Percentiles rank a stretch among this genome's conserved stretches.
phyloP scores from a whole-genome alignment of 495 filamentous ascomycete species.

The Ascodesmis nigricans region DNA sequence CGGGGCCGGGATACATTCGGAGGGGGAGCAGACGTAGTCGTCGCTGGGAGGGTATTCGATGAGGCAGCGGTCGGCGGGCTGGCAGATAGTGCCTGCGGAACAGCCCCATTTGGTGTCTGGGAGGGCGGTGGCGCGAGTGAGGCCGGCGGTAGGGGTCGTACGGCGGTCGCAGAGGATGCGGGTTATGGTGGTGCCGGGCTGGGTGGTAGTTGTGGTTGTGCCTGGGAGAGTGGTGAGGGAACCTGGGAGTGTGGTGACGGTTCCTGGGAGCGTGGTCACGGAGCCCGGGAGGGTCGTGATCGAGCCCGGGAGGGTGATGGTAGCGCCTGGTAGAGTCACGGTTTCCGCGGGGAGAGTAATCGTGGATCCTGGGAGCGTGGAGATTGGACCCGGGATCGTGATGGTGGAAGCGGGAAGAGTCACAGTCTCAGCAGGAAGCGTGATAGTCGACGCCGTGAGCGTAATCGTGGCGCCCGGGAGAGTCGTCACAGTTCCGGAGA shows the following conservation, averaged over 20 bases:
- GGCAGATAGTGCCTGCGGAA: slow-evolving; percentile 38
- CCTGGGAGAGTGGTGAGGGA: neutral
- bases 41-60: slow-evolving; percentile 26
- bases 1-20: slow-evolving; percentile 32
- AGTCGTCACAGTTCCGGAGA: neutral
- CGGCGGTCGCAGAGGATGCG: slow-evolving; percentile 9
- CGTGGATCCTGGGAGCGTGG: neutral
- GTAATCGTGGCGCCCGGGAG: neutral
- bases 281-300: neutral
- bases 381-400: neutral
- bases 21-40: slow-evolving; percentile 32
- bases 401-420: neutral
- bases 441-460: neutral
- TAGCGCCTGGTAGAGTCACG: neutral
- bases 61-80: slow-evolving; percentile 25
- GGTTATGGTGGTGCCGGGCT: slow-evolving; percentile 13
- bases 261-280: neutral
- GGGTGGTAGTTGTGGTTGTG: slow-evolving; percentile 10
- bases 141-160: slow-evolving; percentile 14
- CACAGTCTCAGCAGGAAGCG: neutral
- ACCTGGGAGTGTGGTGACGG: slow-evolving; percentile 1
- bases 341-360: neutral
- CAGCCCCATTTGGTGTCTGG: slow-evolving; percentile 37
- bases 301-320: neutral
- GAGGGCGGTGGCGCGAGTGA: slow-evolving; percentile 17